Evolutionary conservation across 106 monocot species (phyloP).

Genomic region (Allium cepa): DNA sequence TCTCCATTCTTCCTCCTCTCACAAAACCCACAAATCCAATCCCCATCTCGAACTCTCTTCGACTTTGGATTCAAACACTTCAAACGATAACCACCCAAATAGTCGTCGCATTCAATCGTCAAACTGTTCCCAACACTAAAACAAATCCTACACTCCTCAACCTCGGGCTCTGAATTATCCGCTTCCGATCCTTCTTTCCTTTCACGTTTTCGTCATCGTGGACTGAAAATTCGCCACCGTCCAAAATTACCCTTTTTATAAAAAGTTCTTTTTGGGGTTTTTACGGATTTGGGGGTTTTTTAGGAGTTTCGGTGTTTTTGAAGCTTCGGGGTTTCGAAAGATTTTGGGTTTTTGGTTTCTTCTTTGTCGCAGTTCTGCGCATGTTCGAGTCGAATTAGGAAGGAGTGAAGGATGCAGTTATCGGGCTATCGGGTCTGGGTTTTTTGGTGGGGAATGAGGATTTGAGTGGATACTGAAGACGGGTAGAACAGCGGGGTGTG

Average conservation of each 20-base stretch:
- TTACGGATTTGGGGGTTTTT: neutral
- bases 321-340: too few species aligned
- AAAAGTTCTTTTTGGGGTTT: slow-evolving; percentile 16
- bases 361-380: neutral
- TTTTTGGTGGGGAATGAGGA: slow-evolving; percentile 17
- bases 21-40: slow-evolving; percentile 77
- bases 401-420: slow-evolving; percentile 20
- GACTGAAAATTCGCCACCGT: slow-evolving; percentile 60
- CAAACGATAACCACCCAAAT: slow-evolving; percentile 87
- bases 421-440: neutral
- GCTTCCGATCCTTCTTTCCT: slow-evolving; percentile 52
- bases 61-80: slow-evolving; percentile 69
- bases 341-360: too few species aligned
- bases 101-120: slow-evolving; percentile 92
- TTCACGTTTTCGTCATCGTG: slow-evolving; percentile 88
- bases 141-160: slow-evolving; percentile 78
- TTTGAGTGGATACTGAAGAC: slow-evolving; percentile 9
- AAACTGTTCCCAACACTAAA: slow-evolving; percentile 32
- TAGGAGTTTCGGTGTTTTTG: neutral
- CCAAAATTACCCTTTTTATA: slow-evolving; percentile 73
- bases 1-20: slow-evolving; percentile 48
- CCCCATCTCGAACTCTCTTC: slow-evolving; percentile 66
- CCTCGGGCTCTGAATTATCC: slow-evolving; percentile 61
- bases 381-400: slow-evolving; percentile 33
- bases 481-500: slow-evolving; percentile 26